Percentiles rank a stretch among this genome's conserved stretches.
These are phyloP conservation scores for Trichophaea hybrida DNA, from an alignment of 2,329 filamentous ascomycete genomes.

Conservation along the genomic window DNA sequence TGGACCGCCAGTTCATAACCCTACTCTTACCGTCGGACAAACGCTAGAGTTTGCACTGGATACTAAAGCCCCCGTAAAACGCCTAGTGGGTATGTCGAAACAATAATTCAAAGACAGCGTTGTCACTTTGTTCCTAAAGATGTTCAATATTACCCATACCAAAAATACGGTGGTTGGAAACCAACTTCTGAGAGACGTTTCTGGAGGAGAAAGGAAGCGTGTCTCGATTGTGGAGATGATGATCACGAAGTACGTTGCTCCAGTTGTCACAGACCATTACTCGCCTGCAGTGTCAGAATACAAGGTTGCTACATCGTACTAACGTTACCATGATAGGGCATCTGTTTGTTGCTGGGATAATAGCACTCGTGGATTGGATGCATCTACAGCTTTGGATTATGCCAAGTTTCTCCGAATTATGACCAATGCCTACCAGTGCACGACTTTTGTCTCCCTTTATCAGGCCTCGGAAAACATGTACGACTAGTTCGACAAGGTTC, in stretches of 20 bases:
- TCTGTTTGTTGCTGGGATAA: slow-evolving; percentile 66
- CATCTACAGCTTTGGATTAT: slow-evolving; percentile 40
- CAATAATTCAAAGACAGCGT: slow-evolving; percentile 63
- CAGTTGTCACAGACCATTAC: neutral
- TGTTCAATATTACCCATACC: slow-evolving; percentile 91
- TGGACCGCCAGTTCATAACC: slow-evolving; percentile 47
- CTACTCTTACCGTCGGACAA: slow-evolving; percentile 74
- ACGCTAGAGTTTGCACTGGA: slow-evolving; percentile 75
- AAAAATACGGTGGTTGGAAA: slow-evolving; percentile 74
- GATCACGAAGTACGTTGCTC: slow-evolving; percentile 40
- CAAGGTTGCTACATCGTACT: no score
- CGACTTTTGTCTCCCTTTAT: slow-evolving; percentile 70
- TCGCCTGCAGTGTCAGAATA: neutral
- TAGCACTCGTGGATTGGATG: slow-evolving; percentile 53
- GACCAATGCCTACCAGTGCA: slow-evolving; percentile 70
- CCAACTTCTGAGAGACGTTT: slow-evolving; percentile 63
- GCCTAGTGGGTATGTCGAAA: slow-evolving; percentile 58
- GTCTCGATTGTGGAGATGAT: slow-evolving; percentile 75
- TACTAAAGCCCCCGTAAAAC: slow-evolving; percentile 68
- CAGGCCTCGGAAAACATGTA: slow-evolving; percentile 59
- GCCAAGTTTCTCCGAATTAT: slow-evolving; percentile 33
- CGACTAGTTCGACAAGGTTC: slow-evolving; percentile 54
- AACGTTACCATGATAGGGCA: slow-evolving; percentile 32
- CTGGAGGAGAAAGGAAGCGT: slow-evolving; percentile 64
- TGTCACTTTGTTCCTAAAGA: slow-evolving; percentile 60